Conservation (phyloP, 2,329 filamentous ascomycete genomes). For the Microsporum ferrugineum region DNA sequence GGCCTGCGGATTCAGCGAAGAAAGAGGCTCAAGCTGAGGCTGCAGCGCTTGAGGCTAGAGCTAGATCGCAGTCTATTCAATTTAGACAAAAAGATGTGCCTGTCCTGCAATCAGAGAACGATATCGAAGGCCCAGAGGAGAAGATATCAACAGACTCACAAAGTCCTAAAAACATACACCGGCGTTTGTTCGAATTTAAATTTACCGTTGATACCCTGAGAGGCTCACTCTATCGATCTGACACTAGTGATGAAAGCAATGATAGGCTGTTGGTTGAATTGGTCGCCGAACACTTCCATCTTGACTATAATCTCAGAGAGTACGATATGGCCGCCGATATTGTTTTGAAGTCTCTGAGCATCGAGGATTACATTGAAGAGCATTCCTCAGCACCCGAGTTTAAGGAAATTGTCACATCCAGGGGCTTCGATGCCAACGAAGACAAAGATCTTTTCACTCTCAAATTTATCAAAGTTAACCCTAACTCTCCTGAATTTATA, state of each 20-base stretch:
- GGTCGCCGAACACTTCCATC: conserved; percentile 74
- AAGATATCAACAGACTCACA: conserved; percentile 30
- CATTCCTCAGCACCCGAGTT: conserved; percentile 71
- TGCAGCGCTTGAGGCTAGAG: conserved; percentile 26
- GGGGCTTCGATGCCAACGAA: conserved; percentile 56
- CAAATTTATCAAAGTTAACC: conserved; percentile 82
- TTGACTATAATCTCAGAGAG: conserved; percentile 77
- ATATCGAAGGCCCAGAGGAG: conserved; percentile 36
- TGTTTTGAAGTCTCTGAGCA: conserved; percentile 68
- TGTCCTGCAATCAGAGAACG: conserved; percentile 56
- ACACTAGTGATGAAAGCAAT: conserved; percentile 60
- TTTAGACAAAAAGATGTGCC: conserved; percentile 65
- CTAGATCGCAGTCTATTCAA: conserved; percentile 59
- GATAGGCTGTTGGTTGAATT: conserved; percentile 83
- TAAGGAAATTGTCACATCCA: conserved; percentile 93
- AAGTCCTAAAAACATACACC: conserved; percentile 60
- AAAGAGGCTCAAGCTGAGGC: conserved; percentile 22
- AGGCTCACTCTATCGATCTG: conserved; percentile 80
- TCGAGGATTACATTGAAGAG: conserved; percentile 89
- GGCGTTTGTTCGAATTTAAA: conserved; percentile 89
- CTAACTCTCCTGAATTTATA: conserved; percentile 84
- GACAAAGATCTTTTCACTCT: conserved; percentile 73
- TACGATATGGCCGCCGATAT: conserved; percentile 93
- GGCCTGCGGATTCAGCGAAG: conserved; percentile 24
- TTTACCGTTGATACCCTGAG: conserved; percentile 92